These are phyloP conservation scores for Aureobasidium vineae DNA, from an alignment of 2,329 filamentous ascomycete species.

Conservation along the genomic window DNA sequence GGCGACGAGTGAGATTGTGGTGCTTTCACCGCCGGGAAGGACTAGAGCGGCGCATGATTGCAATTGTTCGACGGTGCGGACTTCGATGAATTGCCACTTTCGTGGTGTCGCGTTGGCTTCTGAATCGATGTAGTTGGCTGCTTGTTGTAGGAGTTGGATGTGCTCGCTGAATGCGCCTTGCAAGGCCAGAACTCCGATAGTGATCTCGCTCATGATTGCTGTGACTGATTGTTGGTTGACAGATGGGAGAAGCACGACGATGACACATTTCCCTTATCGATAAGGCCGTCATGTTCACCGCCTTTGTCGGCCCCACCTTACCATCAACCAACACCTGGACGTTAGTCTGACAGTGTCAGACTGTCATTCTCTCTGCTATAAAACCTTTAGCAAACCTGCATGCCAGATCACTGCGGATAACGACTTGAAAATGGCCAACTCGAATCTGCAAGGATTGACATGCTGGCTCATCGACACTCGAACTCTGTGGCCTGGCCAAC, in stretches of 20 bases:
- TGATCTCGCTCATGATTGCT: constrained; percentile 40
- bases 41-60: constrained; percentile 75
- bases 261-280: neutral
- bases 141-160: constrained; percentile 69
- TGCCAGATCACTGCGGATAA: neutral
- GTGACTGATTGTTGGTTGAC: neutral
- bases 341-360: neutral
- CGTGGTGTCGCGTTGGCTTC: constrained; percentile 26
- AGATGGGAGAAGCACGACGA: neutral
- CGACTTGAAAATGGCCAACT: neutral
- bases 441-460: constrained; percentile 34
- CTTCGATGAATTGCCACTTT: constrained; percentile 67
- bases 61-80: constrained; percentile 73
- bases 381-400: neutral
- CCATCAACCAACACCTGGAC: neutral
- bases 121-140: constrained; percentile 53
- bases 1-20: constrained; percentile 86
- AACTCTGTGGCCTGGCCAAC: constrained; percentile 47
- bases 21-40: constrained; percentile 93
- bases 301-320: constrained; percentile 5
- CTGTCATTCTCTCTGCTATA: neutral
- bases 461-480: constrained; percentile 54
- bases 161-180: constrained; percentile 95
- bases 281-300: neutral
- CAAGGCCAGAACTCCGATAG: constrained; percentile 67